Percentiles rank a stretch among this genome's conserved stretches.
Evolutionary conservation across 441 rosid species (phyloP).

Genomic region (Melastoma candidum): DNA sequence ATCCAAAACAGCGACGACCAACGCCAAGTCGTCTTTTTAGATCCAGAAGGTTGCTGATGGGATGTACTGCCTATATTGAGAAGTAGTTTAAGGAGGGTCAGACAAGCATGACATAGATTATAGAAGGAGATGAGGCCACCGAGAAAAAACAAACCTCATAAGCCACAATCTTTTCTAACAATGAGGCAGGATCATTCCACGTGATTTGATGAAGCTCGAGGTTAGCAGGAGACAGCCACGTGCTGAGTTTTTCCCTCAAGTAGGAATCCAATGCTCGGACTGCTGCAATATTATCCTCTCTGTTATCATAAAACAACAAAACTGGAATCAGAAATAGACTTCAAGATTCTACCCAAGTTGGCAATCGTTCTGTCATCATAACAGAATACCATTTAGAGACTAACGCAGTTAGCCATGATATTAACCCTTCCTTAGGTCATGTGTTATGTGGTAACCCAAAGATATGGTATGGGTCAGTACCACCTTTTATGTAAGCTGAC

Average conservation of each 20-base stretch:
- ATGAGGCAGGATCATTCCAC: constrained; percentile 90
- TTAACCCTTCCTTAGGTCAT: no score
- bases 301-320: constrained; percentile 20
- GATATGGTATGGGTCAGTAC: no score
- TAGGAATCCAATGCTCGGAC: constrained; percentile 66
- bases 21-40: constrained; percentile 87
- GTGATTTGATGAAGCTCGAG: constrained; percentile 93
- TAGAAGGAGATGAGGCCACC: constrained; percentile 1
- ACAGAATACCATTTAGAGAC: no score
- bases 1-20: constrained; percentile 88
- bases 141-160: constrained; percentile 49
- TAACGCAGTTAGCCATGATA: no score
- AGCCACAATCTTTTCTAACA: constrained; percentile 92
- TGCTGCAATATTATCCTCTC: constrained; percentile 63
- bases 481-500: background rate
- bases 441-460: no score
- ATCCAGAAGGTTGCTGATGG: constrained; percentile 86
- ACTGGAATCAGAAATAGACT: no score
- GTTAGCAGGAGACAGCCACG: constrained; percentile 94
- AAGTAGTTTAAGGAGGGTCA: background rate
- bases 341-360: no score
- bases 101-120: background rate
- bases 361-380: no score
- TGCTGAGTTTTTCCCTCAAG: constrained; percentile 78
- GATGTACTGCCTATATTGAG: constrained; percentile 77